Conservation (phyloP, 768 basidiomycete genomes). For the Dentipellis sp. region DNA sequence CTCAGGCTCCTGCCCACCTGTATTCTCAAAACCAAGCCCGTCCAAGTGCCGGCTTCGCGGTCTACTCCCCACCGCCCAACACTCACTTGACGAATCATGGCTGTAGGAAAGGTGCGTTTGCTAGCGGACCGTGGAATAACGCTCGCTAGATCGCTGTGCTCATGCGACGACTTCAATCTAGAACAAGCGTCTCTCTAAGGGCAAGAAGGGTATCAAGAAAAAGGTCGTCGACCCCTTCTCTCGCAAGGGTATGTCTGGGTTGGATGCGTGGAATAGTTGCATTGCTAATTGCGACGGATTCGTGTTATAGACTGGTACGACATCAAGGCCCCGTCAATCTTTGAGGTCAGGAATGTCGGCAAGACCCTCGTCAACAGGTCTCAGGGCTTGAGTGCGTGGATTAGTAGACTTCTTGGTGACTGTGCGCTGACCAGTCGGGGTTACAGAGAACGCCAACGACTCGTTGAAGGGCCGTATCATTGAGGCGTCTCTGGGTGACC, state of each 20-base stretch:
- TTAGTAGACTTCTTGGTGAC: not conserved
- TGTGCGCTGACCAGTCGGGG: constrained; percentile 10
- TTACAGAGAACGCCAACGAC: constrained; percentile 93
- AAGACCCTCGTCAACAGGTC: constrained; percentile 99
- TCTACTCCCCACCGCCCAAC: constrained; percentile 25
- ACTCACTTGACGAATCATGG: constrained; percentile 48
- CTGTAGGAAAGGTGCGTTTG: constrained; percentile 73
- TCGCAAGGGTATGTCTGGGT: constrained; percentile 70
- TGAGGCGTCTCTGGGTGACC: constrained; percentile 92
- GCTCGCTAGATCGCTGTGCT: not conserved
- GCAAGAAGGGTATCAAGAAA: constrained; percentile 99
- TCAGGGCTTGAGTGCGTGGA: constrained; percentile 86
- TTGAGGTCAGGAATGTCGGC: constrained; percentile 93
- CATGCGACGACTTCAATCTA: constrained; percentile 21
- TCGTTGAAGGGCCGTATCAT: constrained; percentile 95
- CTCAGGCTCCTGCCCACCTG: constrained; percentile 4
- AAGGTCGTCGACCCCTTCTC: constrained; percentile 99
- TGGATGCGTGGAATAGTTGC: not conserved
- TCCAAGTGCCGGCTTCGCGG: constrained; percentile 38
- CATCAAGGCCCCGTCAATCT: constrained; percentile 96
- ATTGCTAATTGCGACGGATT: not conserved
- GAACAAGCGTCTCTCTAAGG: constrained; percentile 98
- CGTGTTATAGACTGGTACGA: constrained; percentile 88
- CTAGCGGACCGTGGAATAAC: not conserved
- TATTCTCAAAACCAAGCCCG: constrained; percentile 36